Base-by-base conservation (phyloP, 176 grass and related monocot species). In the Carex cristatella region DNA sequence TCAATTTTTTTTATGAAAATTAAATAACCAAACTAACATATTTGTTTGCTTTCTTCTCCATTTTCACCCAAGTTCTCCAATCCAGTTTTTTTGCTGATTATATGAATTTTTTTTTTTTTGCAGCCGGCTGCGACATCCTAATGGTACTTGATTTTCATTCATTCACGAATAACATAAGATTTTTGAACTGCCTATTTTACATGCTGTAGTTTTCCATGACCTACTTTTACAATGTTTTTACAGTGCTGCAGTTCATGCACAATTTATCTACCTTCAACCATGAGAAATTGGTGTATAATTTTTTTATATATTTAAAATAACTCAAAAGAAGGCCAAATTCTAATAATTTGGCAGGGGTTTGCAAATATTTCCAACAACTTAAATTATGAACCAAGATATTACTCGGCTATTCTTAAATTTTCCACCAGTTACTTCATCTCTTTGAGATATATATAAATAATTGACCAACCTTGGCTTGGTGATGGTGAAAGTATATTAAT, bases 71-170 rank as follows among this genome's bases (percentile, higher is more conserved):
- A 63, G 7, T 82, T 9, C 40, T 3, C 59, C 37, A 48, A 30
- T 11, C 53, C 44, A 81, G 40, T 68, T 54, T 68, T 54, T 37
- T 74, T 85, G 61, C 83, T 92, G 61, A 89, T 81, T 80, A 63
- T 92, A 40, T 79, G 57, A 81, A 84, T 61, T 70, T 88, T 85
- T 28, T 83, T 91, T 44, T 77, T 91, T 30, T 75, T 96, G 86
- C 93, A 99, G 97, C 76, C 97, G 93, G 27, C 84, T 99, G 69
- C 93, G 97, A 46, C 97, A 99, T 87, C 97, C 97, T 89, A 99
- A 99, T 88, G 97, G 97, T 99, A 99, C 85, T 68, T 46, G 49
- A 56, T 58, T 74, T 86, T 85, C 33, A 86, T 85, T 78, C 68
- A 55, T 79, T 57, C 69, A 83, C 31, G 32, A 80, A 87, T 72